phyloP scores from a whole-genome alignment of 345 rosid species.

The Excoecaria cochinchinensis region DNA sequence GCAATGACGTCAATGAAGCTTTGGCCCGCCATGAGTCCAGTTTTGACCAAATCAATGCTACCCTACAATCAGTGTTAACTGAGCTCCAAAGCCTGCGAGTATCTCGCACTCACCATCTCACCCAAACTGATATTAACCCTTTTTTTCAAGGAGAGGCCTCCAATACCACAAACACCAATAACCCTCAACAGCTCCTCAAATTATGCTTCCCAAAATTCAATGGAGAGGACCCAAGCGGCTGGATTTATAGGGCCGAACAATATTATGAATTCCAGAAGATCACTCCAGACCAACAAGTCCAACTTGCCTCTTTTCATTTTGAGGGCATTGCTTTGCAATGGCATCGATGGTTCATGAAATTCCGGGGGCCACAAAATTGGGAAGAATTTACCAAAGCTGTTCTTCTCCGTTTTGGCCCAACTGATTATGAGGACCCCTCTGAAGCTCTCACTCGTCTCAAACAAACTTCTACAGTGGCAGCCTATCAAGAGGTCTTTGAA shows the following conservation, averaged over 20 bases:
- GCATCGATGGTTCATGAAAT: too few relatives aligned
- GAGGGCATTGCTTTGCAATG: neutral
- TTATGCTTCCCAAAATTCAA: neutral
- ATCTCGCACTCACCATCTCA: neutral
- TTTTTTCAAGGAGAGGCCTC: neutral
- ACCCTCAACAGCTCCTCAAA: neutral
- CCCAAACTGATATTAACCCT: neutral
- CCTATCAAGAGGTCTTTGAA: neutral
- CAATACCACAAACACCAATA: neutral
- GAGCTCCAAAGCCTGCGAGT: neutral
- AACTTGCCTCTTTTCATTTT: neutral
- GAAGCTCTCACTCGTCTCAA: neutral
- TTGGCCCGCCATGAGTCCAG: neutral
- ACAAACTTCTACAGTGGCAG: neutral
- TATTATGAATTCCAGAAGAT: too few relatives aligned
- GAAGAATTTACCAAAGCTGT: too few relatives aligned
- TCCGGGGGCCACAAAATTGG: too few relatives aligned
- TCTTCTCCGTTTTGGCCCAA: too few relatives aligned
- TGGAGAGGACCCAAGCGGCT: too few relatives aligned
- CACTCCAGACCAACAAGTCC: neutral
- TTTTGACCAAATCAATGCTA: neutral
- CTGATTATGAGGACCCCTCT: neutral
- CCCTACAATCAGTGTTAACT: neutral
- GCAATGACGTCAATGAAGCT: neutral
- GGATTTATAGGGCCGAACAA: neutral